These are phyloP conservation scores for Ganoderma leucocontextum DNA, from an alignment of 1,284 basidiomycete species.

Conservation along the genomic window DNA sequence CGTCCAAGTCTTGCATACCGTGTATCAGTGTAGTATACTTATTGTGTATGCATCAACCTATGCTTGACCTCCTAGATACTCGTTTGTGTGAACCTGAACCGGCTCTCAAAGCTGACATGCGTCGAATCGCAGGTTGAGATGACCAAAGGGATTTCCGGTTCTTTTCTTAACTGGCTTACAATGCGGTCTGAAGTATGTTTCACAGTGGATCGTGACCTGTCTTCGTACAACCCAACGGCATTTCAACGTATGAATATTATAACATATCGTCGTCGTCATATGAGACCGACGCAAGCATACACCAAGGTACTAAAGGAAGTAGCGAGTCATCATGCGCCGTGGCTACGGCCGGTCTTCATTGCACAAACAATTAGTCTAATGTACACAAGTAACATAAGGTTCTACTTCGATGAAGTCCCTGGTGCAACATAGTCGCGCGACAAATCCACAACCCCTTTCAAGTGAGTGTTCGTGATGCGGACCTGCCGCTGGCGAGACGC, in stretches of 20 bases:
- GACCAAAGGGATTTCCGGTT: too few species aligned
- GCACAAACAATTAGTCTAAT: conserved; percentile 26
- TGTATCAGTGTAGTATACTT: conserved; percentile 31
- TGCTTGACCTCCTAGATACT: background rate
- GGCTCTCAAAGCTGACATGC: too few species aligned
- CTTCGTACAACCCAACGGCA: too few species aligned
- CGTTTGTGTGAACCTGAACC: background rate
- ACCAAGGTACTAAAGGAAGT: too few species aligned
- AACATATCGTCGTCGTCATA: too few species aligned
- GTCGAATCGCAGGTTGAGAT: too few species aligned
- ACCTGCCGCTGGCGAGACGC: conserved; percentile 78
- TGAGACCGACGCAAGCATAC: too few species aligned
- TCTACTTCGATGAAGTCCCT: conserved; percentile 47
- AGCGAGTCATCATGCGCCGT: too few species aligned
- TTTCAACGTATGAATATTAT: too few species aligned
- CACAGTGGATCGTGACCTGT: too few species aligned
- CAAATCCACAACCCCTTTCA: conserved; percentile 85
- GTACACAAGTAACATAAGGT: conserved; percentile 18
- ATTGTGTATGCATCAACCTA: conserved; percentile 23
- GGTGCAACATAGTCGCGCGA: conserved; percentile 72
- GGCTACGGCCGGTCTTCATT: conserved; percentile 7
- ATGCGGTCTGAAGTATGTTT: too few species aligned
- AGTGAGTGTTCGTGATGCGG: conserved; percentile 88
- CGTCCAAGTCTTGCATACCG: conserved; percentile 23
- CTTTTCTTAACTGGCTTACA: too few species aligned